Evolutionary conservation across 1,284 basidiomycete species (phyloP), one percentile per base, ranked within the genome.

Genomic region (Rhodotorula sp.): DNA sequence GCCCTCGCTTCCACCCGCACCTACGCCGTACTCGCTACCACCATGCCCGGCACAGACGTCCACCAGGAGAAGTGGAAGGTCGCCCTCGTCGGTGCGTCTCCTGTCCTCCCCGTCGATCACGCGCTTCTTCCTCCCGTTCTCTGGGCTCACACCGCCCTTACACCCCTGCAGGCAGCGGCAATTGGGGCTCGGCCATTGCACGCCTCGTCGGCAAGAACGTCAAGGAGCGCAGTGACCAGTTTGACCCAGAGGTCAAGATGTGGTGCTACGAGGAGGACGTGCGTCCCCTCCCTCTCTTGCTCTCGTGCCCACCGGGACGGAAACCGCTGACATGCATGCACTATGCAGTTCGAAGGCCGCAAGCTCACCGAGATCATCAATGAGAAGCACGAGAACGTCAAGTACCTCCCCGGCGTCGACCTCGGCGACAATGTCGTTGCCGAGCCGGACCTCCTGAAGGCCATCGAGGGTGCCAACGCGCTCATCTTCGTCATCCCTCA

Each of bases 401-500:
- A 86, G 74, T 82, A 85, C 77, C 81, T 87, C 6, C 85, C 86
- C 22, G 85, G 85, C 48, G 83, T 86, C 71, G 74, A 80, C 53
- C 81, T 88, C 1, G 85, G 85, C 19, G 80, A 80, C 41, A 86
- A 86, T 80, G 83, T 87, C 39, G 79, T 84, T n/a, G 86, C 86
- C 32, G 82, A 83, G 39, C 82, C 84, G 5, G 81, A 83, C 55
- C 79, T 86, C 25, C 79, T 81, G 50, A 83, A 86, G 66, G 84
- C 86, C 22, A 83, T 85, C 70, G 81, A 84, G 68, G 85, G 82
- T 61, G 86, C 86, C 13, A 85, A 85, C 36, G 80, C 86, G 46
- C 80, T 87, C 37, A 82, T 87, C 69, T 85, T 87, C 73, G 86
- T 87, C 50, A 80, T 84, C 3, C 86, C 86, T 19, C 86, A 87